Conservation (phyloP, 2,329 filamentous ascomycete genomes). For the Fusarium luffae region DNA sequence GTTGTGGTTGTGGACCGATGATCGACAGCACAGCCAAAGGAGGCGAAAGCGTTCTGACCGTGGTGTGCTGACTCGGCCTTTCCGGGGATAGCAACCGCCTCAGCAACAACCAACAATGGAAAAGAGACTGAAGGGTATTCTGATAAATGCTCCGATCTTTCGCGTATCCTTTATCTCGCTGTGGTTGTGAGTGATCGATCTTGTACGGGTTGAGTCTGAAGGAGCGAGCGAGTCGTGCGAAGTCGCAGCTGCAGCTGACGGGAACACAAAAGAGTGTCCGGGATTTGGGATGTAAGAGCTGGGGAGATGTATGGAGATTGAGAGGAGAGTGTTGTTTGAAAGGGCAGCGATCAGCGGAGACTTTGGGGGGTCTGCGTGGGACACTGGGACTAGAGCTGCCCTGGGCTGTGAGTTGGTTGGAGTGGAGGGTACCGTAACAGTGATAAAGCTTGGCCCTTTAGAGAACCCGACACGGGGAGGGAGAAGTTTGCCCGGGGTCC, state of each 20-base stretch:
- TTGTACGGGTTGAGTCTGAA: constrained; percentile 4
- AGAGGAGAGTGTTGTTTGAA: constrained; percentile 27
- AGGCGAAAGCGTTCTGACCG: constrained; percentile 29
- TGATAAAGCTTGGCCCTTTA: constrained; percentile 32
- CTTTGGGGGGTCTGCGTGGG: constrained; percentile 24
- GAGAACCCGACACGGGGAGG: constrained; percentile 22
- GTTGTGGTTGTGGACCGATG: constrained; percentile 39
- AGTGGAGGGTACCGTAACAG: constrained; percentile 3
- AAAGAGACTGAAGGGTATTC: background rate
- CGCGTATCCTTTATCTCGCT: constrained; percentile 1
- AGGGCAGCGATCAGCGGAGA: constrained; percentile 36
- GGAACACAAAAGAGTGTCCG: constrained; percentile 15
- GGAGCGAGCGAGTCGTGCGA: constrained; percentile 17
- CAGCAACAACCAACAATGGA: background rate
- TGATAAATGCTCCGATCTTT: background rate
- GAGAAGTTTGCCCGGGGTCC: background rate
- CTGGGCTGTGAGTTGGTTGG: background rate
- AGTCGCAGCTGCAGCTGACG: constrained; percentile 29
- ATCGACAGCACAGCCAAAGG: constrained; percentile 39
- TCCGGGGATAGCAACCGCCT: constrained; percentile 12
- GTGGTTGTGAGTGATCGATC: background rate
- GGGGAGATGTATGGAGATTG: constrained; percentile 33
- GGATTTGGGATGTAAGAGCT: constrained; percentile 33
- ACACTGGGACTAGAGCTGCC: constrained; percentile 5
- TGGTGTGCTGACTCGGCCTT: constrained; percentile 38